Evolutionary conservation across 306 rosid genomes (phyloP).

Genomic region (Sophora flavescens): DNA sequence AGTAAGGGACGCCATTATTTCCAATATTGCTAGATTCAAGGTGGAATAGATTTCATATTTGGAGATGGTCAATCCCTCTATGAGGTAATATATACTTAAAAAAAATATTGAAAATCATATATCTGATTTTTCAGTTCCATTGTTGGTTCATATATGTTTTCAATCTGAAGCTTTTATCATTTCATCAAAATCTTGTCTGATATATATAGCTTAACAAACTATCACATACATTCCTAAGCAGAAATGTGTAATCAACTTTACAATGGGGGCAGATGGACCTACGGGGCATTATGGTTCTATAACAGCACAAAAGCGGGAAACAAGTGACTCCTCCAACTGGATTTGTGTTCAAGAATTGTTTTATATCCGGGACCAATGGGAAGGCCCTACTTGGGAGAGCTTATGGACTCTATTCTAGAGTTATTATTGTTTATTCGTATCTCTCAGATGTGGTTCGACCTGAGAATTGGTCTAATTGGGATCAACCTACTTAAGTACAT

Average conservation of each 20-base stretch:
- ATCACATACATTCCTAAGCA: background rate
- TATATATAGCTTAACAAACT: too few relatives aligned
- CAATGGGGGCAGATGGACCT: background rate
- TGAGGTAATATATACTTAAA: constrained; percentile 32
- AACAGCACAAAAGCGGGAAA: constrained; percentile 47
- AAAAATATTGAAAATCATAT: background rate
- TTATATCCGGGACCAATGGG: background rate
- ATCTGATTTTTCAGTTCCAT: background rate
- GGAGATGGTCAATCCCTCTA: constrained; percentile 54
- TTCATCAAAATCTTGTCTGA: background rate
- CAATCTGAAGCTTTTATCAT: background rate
- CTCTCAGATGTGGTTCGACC: constrained; percentile 34
- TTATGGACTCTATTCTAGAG: constrained; percentile 38
- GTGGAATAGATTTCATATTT: constrained; percentile 51
- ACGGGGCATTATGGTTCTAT: constrained; percentile 8
- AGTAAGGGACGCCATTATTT: constrained; percentile 50
- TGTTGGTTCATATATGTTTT: background rate
- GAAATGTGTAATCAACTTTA: constrained; percentile 6
- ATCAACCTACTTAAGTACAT: too few relatives aligned
- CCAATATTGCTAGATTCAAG: constrained; percentile 46
- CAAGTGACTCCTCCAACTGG: constrained; percentile 23
- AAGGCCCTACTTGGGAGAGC: constrained; percentile 37
- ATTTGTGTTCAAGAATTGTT: constrained; percentile 46
- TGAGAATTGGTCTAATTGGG: constrained; percentile 48
- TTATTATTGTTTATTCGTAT: constrained; percentile 34